phyloP scores from a whole-genome alignment of 139 green algal species.

The Coelastrella sp. region DNA sequence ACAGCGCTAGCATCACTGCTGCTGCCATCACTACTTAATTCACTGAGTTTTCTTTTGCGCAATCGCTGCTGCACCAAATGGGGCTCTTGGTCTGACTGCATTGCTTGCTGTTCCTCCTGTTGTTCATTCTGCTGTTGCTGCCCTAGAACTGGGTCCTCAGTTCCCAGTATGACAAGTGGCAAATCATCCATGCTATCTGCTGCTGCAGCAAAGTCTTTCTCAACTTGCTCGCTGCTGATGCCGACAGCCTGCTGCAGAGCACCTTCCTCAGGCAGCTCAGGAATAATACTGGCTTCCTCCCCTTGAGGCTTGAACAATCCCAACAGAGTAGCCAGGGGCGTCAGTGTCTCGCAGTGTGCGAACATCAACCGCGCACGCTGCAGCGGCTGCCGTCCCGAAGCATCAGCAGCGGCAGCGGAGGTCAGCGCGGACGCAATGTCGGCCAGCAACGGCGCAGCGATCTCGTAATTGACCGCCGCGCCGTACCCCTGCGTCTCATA shows the following conservation, averaged over 20 bases:
- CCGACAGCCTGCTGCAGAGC: background rate
- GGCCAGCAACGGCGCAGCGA: slow-evolving; percentile 16
- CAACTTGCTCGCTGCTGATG: background rate
- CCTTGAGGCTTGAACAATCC: slow-evolving; percentile 56
- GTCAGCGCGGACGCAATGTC: slow-evolving; percentile 10
- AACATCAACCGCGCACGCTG: slow-evolving; percentile 56
- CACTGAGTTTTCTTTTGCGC: background rate
- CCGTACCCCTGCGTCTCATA: slow-evolving; percentile 61
- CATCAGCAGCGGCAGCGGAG: slow-evolving; percentile 1
- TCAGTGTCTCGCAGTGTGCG: slow-evolving; percentile 69
- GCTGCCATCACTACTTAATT: slow-evolving; percentile 7
- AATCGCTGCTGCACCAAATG: background rate
- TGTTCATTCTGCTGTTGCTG: slow-evolving; percentile 24
- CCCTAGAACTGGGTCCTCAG: background rate
- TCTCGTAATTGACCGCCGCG: slow-evolving; percentile 54
- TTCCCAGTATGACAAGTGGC: background rate
- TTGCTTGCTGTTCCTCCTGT: background rate
- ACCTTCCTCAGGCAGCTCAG: background rate
- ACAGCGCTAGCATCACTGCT: background rate
- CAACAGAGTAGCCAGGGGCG: slow-evolving; percentile 60
- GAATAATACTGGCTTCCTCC: background rate
- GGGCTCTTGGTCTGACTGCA: background rate
- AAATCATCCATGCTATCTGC: slow-evolving; percentile 4
- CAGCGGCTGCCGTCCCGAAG: background rate
- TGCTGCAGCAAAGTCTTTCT: slow-evolving; percentile 2